These are phyloP conservation scores for Diddensiella transvaalensis DNA, from an alignment of 805 yeast species.

Conservation along the genomic window DNA sequence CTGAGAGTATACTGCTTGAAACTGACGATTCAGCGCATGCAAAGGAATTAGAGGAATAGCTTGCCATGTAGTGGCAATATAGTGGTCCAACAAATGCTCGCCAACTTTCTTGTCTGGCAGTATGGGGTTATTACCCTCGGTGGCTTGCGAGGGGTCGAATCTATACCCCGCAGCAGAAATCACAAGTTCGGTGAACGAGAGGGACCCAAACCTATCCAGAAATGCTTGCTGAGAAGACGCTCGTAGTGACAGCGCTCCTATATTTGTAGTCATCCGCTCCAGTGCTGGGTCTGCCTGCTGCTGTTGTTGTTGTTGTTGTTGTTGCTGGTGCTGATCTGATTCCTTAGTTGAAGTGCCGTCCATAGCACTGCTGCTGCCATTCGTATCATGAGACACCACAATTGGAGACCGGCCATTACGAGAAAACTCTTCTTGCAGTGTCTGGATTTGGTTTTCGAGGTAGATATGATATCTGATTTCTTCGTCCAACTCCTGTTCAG, in stretches of 20 bases:
- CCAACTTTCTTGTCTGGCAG: not conserved
- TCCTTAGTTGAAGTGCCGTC: not conserved
- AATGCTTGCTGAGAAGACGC: conserved; percentile 14
- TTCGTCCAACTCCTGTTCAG: not conserved
- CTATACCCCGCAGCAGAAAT: conserved; percentile 3
- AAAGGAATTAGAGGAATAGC: conserved; percentile 6
- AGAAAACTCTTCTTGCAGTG: conserved; percentile 4
- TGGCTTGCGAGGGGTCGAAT: not conserved
- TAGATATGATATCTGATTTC: conserved; percentile 12
- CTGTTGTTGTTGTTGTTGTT: not conserved
- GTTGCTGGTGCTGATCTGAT: conserved; percentile 1
- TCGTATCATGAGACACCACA: not conserved
- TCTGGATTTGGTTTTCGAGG: conserved; percentile 9
- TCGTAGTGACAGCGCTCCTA: conserved; percentile 13
- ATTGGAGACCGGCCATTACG: not conserved
- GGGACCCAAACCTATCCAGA: conserved; percentile 9
- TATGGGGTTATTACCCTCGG: not conserved
- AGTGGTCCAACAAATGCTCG: conserved; percentile 7
- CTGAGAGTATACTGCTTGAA: conserved; percentile 2
- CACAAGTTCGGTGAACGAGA: conserved; percentile 12
- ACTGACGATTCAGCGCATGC: conserved; percentile 4
- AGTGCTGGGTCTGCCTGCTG: not conserved
- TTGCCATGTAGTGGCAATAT: conserved; percentile 10
- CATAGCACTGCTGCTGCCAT: not conserved
- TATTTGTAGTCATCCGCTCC: conserved; percentile 13